Evolutionary conservation across 345 rosid genomes (phyloP).

Genomic region (Schrenkiella parvula): DNA sequence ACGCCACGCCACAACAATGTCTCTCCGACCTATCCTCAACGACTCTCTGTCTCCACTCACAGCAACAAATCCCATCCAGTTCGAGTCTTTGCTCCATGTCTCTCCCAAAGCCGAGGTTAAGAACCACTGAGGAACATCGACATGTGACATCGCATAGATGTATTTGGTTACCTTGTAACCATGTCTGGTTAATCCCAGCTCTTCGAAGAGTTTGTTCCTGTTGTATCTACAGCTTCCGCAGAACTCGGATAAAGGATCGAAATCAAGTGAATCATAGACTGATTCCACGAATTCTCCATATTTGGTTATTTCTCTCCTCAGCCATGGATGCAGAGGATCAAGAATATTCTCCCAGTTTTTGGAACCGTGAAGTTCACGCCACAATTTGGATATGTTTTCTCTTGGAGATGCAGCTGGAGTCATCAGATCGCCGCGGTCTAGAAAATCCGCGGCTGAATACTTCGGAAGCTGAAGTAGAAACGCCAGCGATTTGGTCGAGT

Average conservation of each 20-base stretch:
- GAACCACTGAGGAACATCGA: conserved; percentile 59
- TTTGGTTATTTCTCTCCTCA: conserved; percentile 51
- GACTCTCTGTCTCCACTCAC: conserved; percentile 49
- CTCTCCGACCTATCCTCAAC: conserved; percentile 47
- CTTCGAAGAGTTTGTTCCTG: conserved; percentile 45
- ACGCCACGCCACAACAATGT: conserved; percentile 63
- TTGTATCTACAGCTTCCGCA: conserved; percentile 65
- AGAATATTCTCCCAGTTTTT: conserved; percentile 48
- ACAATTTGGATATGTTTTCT: conserved; percentile 41
- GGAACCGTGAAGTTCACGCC: conserved; percentile 49
- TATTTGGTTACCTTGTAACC: conserved; percentile 54
- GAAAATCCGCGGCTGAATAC: conserved; percentile 42
- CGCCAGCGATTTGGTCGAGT: conserved; percentile 39
- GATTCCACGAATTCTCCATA: conserved; percentile 58
- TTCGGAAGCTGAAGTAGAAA: conserved; percentile 41
- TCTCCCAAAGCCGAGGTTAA: conserved; percentile 37
- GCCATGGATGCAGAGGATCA: conserved; percentile 52
- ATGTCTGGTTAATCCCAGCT: conserved; percentile 43
- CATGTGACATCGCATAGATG: conserved; percentile 64
- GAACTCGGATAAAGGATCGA: conserved; percentile 53
- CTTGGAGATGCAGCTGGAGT: conserved; percentile 59
- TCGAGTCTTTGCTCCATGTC: conserved; percentile 74
- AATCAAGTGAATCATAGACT: conserved; percentile 59
- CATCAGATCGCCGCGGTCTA: conserved; percentile 53
- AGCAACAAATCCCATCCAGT: conserved; percentile 66